These are phyloP conservation scores for Baorangia bicolor DNA, from an alignment of 768 basidiomycete species.

Conservation along the genomic window DNA sequence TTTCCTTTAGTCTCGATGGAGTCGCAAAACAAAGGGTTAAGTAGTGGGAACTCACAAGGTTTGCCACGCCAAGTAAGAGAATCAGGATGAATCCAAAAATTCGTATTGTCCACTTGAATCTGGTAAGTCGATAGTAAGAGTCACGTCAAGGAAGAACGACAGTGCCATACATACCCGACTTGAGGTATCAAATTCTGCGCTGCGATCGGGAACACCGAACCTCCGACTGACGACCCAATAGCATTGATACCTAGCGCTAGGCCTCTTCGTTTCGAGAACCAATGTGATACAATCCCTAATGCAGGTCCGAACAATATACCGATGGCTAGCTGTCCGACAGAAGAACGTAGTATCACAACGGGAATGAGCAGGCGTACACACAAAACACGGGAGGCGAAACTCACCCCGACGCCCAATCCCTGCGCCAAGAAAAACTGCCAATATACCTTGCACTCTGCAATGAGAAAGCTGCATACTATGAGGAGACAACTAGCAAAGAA, in stretches of 20 bases:
- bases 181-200: no score
- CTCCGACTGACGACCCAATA: slow-evolving; percentile 38
- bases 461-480: slow-evolving; percentile 56
- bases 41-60: slow-evolving; percentile 40
- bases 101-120: slow-evolving; percentile 79
- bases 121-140: slow-evolving; percentile 22
- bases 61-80: slow-evolving; percentile 49
- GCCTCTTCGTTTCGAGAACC: slow-evolving; percentile 20
- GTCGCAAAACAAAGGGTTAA: neutral
- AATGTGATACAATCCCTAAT: slow-evolving; percentile 30
- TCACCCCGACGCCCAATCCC: slow-evolving; percentile 38
- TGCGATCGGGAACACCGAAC: slow-evolving; percentile 45
- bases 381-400: no score
- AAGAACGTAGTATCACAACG: no score
- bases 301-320: slow-evolving; percentile 29
- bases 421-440: slow-evolving; percentile 79
- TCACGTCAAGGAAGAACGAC: neutral
- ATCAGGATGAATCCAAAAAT: slow-evolving; percentile 65
- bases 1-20: no score
- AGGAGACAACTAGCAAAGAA: slow-evolving; percentile 48
- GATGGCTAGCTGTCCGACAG: no score
- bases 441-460: slow-evolving; percentile 64
- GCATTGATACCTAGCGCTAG: slow-evolving; percentile 40
- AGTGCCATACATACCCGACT: slow-evolving; percentile 17
- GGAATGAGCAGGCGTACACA: no score